These are phyloP conservation scores for Mycena sp. DNA, from an alignment of 1,284 basidiomycete species.

Conservation along the genomic window DNA sequence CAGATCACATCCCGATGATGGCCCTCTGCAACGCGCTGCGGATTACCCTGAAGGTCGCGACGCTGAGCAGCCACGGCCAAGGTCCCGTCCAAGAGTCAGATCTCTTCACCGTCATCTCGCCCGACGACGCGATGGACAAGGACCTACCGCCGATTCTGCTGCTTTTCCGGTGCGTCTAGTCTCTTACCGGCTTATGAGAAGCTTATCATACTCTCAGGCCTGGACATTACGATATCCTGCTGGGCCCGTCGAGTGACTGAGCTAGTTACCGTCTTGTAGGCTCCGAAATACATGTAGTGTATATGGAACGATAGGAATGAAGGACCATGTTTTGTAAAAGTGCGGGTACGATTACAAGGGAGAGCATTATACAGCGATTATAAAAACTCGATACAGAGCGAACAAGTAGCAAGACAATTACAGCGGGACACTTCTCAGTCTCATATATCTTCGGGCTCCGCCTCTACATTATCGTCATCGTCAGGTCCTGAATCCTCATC, in stretches of 20 bases:
- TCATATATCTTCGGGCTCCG: constrained; percentile 21
- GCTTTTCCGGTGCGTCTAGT: constrained; percentile 76
- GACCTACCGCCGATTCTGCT: constrained; percentile 59
- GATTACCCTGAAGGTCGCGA: constrained; percentile 29
- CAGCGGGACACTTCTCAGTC: not conserved
- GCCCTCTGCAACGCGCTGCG: constrained; percentile 78
- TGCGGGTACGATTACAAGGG: not conserved
- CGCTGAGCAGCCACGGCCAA: constrained; percentile 74
- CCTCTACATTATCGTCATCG: constrained; percentile 1
- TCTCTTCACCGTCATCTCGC: constrained; percentile 26
- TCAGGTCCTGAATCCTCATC: not conserved
- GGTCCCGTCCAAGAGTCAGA: constrained; percentile 48
- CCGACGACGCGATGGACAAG: constrained; percentile 30
- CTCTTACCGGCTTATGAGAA: constrained; percentile 4
- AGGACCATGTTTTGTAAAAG: not conserved
- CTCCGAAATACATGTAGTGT: no score
- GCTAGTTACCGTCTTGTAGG: no score
- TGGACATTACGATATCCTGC: constrained; percentile 80
- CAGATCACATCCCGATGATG: constrained; percentile 86
- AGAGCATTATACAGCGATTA: not conserved
- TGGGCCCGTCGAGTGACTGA: no score
- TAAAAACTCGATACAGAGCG: no score
- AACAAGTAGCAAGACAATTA: not conserved
- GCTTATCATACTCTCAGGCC: constrained; percentile 54
- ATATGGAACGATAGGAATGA: not conserved